Conservation (phyloP, 257 asterid genomes). For the Nicotiana obtusifolia region DNA sequence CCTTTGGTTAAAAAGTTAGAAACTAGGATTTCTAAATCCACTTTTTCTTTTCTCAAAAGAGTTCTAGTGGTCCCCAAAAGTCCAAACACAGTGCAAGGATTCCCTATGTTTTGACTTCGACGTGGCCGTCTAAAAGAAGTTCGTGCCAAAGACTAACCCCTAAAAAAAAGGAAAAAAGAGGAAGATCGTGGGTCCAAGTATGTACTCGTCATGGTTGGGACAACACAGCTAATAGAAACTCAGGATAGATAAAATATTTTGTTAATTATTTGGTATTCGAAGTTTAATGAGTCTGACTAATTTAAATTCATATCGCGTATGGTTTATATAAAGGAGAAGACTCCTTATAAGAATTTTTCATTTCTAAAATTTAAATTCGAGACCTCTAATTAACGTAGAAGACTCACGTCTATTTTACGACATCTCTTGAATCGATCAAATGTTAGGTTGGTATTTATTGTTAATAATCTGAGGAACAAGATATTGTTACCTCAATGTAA, state of each 20-base stretch:
- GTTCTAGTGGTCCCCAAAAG: not conserved
- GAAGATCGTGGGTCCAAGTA: not conserved
- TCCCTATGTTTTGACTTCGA: not conserved
- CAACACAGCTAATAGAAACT: conserved; percentile 8
- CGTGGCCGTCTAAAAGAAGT: not conserved
- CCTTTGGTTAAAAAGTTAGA: not conserved
- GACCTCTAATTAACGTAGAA: too few relatives aligned
- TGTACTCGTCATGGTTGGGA: conserved; percentile 13
- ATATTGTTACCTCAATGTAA: conserved; percentile 69
- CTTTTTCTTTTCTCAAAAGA: not conserved
- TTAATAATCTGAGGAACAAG: not conserved
- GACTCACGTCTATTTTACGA: too few relatives aligned
- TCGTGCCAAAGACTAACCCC: not conserved
- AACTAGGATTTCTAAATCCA: not conserved
- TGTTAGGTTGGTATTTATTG: not conserved
- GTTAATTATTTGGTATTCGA: too few relatives aligned
- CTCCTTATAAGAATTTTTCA: too few relatives aligned
- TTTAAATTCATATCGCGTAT: too few relatives aligned
- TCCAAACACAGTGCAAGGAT: not conserved
- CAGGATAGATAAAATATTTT: not conserved
- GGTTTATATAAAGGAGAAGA: too few relatives aligned
- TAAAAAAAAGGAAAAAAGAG: not conserved
- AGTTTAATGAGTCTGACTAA: too few relatives aligned
- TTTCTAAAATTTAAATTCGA: too few relatives aligned
- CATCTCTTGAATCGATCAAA: not conserved